phyloP scores from a whole-genome alignment of 2,329 filamentous ascomycete species.

The Penicillium brasilianum region DNA sequence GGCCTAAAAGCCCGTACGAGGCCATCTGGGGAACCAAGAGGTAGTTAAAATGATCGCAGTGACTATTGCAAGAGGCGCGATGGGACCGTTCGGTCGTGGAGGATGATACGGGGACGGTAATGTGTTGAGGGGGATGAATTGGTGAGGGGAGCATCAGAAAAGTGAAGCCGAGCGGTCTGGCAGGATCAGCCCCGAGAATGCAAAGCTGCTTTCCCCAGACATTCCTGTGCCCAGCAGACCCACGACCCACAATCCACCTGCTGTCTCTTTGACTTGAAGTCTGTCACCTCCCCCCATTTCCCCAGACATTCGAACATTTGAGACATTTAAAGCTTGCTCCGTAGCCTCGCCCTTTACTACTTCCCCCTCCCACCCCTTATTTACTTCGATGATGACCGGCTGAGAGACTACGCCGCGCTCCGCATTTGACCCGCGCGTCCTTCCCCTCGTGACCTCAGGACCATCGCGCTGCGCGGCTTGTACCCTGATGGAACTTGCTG shows the following conservation, averaged over 20 bases:
- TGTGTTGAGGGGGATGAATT: neutral
- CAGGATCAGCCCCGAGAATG: neutral
- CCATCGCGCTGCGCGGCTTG: constrained; percentile 13
- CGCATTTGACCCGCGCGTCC: constrained; percentile 15
- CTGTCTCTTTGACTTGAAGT: neutral
- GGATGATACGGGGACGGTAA: neutral
- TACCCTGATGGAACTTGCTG: constrained; percentile 36
- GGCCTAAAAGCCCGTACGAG: constrained; percentile 71
- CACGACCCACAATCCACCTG: constrained; percentile 7
- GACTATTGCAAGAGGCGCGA: too few relatives aligned
- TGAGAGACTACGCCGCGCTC: constrained; percentile 22
- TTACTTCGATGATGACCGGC: constrained; percentile 21
- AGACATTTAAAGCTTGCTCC: neutral
- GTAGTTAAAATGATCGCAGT: too few relatives aligned
- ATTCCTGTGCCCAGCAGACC: constrained; percentile 10
- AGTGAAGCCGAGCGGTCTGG: constrained; percentile 33
- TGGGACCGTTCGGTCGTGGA: neutral
- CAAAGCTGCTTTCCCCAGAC: constrained; percentile 20
- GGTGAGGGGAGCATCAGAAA: constrained; percentile 23
- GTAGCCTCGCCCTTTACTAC: neutral
- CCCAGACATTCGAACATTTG: neutral
- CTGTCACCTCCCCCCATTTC: neutral
- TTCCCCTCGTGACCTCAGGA: constrained; percentile 10
- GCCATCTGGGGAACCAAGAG: constrained; percentile 47
- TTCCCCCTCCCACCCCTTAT: neutral